Base-by-base conservation (phyloP, 768 basidiomycete genomes). In the Russula sp. region DNA sequence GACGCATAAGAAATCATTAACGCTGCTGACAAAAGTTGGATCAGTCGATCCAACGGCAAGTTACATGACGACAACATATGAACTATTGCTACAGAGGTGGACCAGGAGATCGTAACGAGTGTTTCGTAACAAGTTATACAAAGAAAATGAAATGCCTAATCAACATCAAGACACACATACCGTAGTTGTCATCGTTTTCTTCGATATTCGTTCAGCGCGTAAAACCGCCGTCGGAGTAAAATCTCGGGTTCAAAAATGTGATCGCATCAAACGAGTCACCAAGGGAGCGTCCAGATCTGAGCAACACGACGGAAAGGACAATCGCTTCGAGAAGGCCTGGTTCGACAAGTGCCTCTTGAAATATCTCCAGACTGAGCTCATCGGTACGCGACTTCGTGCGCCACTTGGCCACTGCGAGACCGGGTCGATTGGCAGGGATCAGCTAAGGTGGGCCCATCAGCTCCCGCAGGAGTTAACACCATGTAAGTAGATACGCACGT, bases 331-430 rank as follows among this genome's bases (percentile, higher is more conserved):
- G 54, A 8, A 64, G 32, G 40, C 58, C 58, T 5, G 48, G 18
- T n/a, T 59, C 48, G 10, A 60, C 40, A 9, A 64, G 58, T 4
- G 58, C 63, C 34, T 55, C 58, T 14, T 60, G 58, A 42, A 55
- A 64, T 50, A 64, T 51, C 42, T 64, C 40, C 37, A 64, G 34
- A 31, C 48, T 32, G 40, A 64, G 48, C 14, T 55, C 48, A 37
- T 64, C 48, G 22, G 40, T 51, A 1, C 22, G 54, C 6, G 62
- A 55, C 22, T 59, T 50, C n/a, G 40, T 50, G 16, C 58, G 58
- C 63, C 63, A 64, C 54, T 44, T 49, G 18, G 58, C 63, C 8
- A 64, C 48, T 5, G 63, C 58, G 34, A 60, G 63, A 39, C 63
- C 63, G 9, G 63, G 58, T 51, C 58, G 47, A 40, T 56, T 51